Base-by-base conservation (phyloP, 2,329 filamentous ascomycete genomes). In the Fonsecaea pedrosoi region DNA sequence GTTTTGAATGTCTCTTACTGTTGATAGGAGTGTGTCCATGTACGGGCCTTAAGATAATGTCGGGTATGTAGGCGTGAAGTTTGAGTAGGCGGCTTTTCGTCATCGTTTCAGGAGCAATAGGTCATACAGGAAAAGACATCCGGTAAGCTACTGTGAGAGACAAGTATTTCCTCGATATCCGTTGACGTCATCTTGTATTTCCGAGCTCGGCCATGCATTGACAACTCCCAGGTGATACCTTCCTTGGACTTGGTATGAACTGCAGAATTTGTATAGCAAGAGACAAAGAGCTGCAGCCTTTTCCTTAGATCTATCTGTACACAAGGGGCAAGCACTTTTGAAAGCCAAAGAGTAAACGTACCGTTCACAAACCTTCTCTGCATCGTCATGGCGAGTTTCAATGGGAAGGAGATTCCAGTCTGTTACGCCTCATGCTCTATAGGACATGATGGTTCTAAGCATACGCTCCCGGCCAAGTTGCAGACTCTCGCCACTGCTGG, bases 381-480 rank as follows among this genome's bases (percentile, higher is more conserved):
- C 12, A 25, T 7, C 21, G 60, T 2, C 18, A 71, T 71, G 65
- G 64, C 61, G 18, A 54, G 54, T 9, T 70, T 65, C 60, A 69
- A 69, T 10, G 69, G 67, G 12, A 37, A 73, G 42, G 60, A 73
- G 25, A 76, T 81, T 50, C 76, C 78, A 30, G 73, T 78, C 25
- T 74, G 79, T 62, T 82, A 78, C 61, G 80, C 81, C 9, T 77
- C 78, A 34, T 82, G 80, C 71, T 82, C 79, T 10, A 79, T 82
- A 42, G 79, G 79, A 18, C 73, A 73, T 60, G 69, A 73, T 9
- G 65, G 73, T 4, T 53, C 63, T 3, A 73, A 72, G 34, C 75
- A 80, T 67, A 75, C 75, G 0, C 74, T 82, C 3, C 75, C 77
- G 1, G 70, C 70, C 10, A 81, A 78, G 60, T 77, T 82, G 7